Percentiles rank a stretch among this genome's conserved stretches.
Evolutionary conservation across 108 stramenopile genomes (phyloP).

Genomic region (Nitzschia palea): DNA sequence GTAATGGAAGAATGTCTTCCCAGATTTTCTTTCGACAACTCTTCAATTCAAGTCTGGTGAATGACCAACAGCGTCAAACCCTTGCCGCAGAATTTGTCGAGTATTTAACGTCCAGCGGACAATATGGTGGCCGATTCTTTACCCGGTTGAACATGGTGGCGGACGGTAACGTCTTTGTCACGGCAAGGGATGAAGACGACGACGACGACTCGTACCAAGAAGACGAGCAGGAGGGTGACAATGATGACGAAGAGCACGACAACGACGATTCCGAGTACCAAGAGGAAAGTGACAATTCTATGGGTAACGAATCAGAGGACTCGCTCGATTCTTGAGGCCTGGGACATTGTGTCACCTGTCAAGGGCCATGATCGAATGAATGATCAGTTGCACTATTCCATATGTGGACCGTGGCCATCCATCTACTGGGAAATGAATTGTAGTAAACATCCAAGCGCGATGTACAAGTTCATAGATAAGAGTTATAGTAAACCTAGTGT

Average conservation of each 20-base stretch:
- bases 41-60: background rate
- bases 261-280: constrained; percentile 2
- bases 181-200: constrained; percentile 1
- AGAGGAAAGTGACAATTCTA: background rate
- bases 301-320: no score
- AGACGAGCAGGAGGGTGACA: constrained; percentile 2
- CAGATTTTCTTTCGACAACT: background rate
- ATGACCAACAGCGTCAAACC: background rate
- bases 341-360: no score
- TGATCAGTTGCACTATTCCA: no score
- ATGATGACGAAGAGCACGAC: constrained; percentile 18
- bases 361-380: no score
- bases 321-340: no score
- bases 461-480: no score
- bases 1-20: background rate
- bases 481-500: no score
- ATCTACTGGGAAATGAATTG: no score
- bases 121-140: constrained; percentile 1
- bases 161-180: background rate
- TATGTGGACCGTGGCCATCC: no score
- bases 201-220: constrained; percentile 19
- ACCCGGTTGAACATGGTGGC: constrained; percentile 11
- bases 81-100: background rate
- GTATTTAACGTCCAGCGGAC: background rate
- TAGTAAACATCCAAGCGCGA: no score